These are phyloP conservation scores for Mycena vitilis DNA, from an alignment of 768 basidiomycete species.

Conservation along the genomic window DNA sequence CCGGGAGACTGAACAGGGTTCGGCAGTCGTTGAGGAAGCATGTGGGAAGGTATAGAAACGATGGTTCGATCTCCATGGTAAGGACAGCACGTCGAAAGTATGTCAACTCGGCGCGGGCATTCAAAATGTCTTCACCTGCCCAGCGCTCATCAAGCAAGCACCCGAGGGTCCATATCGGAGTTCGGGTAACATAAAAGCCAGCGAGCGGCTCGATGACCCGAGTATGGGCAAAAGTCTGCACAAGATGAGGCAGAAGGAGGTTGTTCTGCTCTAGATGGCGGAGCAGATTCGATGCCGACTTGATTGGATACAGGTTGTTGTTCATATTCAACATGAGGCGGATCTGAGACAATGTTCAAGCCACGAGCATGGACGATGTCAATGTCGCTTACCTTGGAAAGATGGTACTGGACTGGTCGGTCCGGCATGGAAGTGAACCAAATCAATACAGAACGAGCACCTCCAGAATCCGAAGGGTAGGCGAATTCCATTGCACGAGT, in stretches of 20 bases:
- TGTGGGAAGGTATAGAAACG: conserved; percentile 5
- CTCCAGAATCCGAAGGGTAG: not conserved
- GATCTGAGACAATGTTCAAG: not conserved
- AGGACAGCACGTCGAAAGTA: conserved; percentile 4
- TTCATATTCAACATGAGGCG: not conserved
- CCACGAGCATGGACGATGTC: not conserved
- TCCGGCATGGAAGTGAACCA: not conserved
- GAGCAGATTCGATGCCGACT: not conserved
- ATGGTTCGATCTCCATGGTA: not conserved
- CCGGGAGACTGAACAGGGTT: not conserved
- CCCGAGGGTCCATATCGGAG: not conserved
- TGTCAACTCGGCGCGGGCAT: conserved; percentile 9
- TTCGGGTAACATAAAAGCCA: conserved; percentile 1
- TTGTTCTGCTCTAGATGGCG: not conserved
- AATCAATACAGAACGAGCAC: not conserved
- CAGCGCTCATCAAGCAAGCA: conserved; percentile 14
- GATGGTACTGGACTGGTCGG: not conserved
- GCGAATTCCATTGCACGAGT: not conserved
- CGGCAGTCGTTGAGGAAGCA: conserved; percentile 8
- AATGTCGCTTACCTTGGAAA: not conserved
- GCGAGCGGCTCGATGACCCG: not conserved
- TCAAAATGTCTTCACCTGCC: not conserved
- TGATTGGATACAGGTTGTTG: not conserved
- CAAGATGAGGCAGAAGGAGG: not conserved
- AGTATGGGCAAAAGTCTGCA: not conserved